Base-by-base conservation (phyloP, 2,329 filamentous ascomycete species). In the Aspergillus melleus region DNA sequence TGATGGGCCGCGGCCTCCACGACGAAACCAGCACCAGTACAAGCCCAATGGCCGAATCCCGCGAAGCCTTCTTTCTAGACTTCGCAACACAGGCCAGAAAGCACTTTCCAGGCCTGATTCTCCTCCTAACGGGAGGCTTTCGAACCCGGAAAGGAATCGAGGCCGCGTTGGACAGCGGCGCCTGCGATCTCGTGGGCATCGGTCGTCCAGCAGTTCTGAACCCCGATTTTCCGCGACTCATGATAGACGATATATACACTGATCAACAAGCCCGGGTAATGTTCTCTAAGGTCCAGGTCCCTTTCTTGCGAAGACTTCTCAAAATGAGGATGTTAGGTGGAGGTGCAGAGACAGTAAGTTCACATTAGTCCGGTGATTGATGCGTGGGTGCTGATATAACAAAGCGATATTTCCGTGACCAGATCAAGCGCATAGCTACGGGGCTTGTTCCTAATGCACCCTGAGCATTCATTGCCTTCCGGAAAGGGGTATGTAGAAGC, bases 31-130 rank as follows among this genome's bases (percentile, higher is more conserved):
- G 20, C 47, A 49, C 14, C 47, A 19, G 26, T n/a, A 54, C 2
- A 20, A 19, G 16, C 16, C 42, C n/a, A 42, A 54, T 20, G 4
- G 26, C 36, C 10, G 52, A 26, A 47, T n/a, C 20, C n/a, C 80
- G 86, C 14, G 86, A 89, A 63, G 84, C 85, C 0, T 88, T 86
- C 75, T 89, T 89, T 71, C 74, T 88, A 0, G 82, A 87, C 19
- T 89, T 88, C 60, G 84, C 83, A 0, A 73, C 74, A 11, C 70
- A 75, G 6, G 78, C 83, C 29, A 76, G 82, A 20, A 66, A 70
- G 6, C 68, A 69, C 30, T 77, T 83, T 47, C 75, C 77, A 0
- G 64, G 76, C 5, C 70, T 80, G 0, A 74, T 78, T 0, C 65
- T 84, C 14, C 79, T 84, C 72, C 80, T 88, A 1, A 87, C 84